These are phyloP conservation scores for Rhizopogon rudus DNA, from an alignment of 768 basidiomycete species.

Conservation along the genomic window DNA sequence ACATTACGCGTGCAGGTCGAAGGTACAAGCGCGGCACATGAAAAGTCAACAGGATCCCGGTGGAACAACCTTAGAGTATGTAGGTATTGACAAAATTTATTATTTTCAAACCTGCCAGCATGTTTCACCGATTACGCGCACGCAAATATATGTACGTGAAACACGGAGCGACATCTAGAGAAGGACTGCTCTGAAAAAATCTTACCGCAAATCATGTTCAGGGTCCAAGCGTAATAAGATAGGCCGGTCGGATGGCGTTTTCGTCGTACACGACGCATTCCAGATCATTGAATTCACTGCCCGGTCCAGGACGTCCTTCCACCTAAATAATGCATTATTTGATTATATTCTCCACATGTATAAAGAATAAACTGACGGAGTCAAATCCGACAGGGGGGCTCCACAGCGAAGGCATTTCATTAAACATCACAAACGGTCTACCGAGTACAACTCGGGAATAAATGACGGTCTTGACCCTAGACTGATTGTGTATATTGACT, in stretches of 20 bases:
- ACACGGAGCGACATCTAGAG: no score
- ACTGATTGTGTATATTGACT: constrained; percentile 5
- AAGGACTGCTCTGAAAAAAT: no score
- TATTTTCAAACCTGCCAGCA: no score
- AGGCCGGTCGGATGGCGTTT: constrained; percentile 20
- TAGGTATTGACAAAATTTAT: no score
- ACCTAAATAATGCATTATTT: constrained; percentile 9
- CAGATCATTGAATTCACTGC: constrained; percentile 13
- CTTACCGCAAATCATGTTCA: no score
- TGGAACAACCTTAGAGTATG: no score
- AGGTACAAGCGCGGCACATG: no score
- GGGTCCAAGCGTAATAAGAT: constrained; percentile 7
- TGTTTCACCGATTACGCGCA: no score
- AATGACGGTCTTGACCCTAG: constrained; percentile 14
- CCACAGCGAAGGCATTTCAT: constrained; percentile 10
- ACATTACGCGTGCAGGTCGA: no score
- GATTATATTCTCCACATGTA: neutral
- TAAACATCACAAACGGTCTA: neutral
- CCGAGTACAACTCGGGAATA: constrained; percentile 21
- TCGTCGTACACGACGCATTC: constrained; percentile 22
- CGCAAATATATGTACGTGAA: no score
- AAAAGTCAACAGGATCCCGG: no score
- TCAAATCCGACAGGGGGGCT: constrained; percentile 15
- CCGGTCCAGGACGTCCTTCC: constrained; percentile 5
- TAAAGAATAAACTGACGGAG: constrained; percentile 9